These are phyloP conservation scores for Adansonia rubrostipa DNA, from an alignment of 441 rosid genomes.

Conservation along the genomic window DNA sequence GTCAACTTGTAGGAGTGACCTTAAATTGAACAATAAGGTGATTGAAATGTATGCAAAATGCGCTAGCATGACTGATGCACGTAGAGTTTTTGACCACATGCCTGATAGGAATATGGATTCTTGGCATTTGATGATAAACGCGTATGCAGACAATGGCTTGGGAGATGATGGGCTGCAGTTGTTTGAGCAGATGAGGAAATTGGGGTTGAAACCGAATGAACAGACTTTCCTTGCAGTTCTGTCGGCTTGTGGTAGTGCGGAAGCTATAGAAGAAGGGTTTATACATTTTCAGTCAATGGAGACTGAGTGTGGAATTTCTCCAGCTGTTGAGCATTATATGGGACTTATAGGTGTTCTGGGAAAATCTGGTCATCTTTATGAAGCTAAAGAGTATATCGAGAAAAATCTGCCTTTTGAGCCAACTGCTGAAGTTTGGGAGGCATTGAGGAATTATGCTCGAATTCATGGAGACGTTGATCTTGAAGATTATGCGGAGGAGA, in stretches of 20 bases:
- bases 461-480: conserved; percentile 79
- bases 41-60: conserved; percentile 78
- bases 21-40: conserved; percentile 61
- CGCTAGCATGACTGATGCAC: conserved; percentile 69
- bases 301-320: conserved; percentile 63
- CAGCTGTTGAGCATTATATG: conserved; percentile 59
- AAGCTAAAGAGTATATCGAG: conserved; percentile 60
- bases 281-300: conserved; percentile 73
- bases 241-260: conserved; percentile 73
- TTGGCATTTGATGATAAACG: conserved; percentile 87
- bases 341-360: conserved; percentile 81
- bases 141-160: conserved; percentile 65
- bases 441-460: conserved; percentile 58
- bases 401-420: conserved; percentile 66
- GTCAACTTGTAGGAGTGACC: conserved; percentile 65
- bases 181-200: conserved; percentile 69
- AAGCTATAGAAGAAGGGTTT: conserved; percentile 83
- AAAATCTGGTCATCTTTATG: conserved; percentile 73
- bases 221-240: conserved; percentile 76
- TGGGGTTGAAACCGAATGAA: conserved; percentile 64
- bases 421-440: conserved; percentile 71
- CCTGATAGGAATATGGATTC: conserved; percentile 71
- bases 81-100: conserved; percentile 90
- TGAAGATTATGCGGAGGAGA: conserved; percentile 68
- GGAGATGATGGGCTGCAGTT: conserved; percentile 90